Evolutionary conservation across 73 alveolate species (phyloP), one percentile per base, ranked within the genome.

Genomic region (Blepharisma japonicum): DNA sequence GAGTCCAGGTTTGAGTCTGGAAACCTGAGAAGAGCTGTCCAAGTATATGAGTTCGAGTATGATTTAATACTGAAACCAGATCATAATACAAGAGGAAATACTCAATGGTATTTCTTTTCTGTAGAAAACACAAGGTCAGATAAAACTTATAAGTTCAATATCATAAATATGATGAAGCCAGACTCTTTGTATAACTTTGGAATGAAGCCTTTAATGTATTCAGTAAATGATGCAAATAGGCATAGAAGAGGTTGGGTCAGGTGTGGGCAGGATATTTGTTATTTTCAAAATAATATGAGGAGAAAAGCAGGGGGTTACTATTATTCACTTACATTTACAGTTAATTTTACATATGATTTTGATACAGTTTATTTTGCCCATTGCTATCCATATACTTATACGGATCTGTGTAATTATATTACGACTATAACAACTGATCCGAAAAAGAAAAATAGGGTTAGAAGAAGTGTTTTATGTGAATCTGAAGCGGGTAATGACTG

Each of bases 91-190:
- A 90, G 97, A 56, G 98, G 99, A 68, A 94, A 98, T 84, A 96
- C 99, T n/a, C 97, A 98, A 79, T 98, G 99, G 99, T 98, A 92
- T 81, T 96, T 93, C 79, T 98, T 96, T 87, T 85, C 97, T 6
- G 94, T 98, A 9, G 85, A 91, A 0, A 98, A 98, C 80, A 95
- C 98, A 49, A 88, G 97, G 79, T 32, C 71, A 7, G 77, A 21
- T 11, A 61, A 61, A 23, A 61, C 77, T 61, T 61, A 61, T 23
- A 86, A 97, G 51, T 96, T 98, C 89, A 98, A 98, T 87, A 98
- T 98, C 45, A 96, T 98, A 66, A 98, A 98, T 89, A 90, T 96
- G 97, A 90, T 96, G 95, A 96, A 98, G 79, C 99, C 99, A 21
- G 98, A 91, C 68, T 95, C 99, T 45, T 84, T 98, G 6, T 98